Percentiles rank a stretch among this genome's conserved stretches.
These are phyloP conservation scores for Pharnaceum exiguum DNA, from an alignment of 148 eudicot genomes.

Conservation along the genomic window DNA sequence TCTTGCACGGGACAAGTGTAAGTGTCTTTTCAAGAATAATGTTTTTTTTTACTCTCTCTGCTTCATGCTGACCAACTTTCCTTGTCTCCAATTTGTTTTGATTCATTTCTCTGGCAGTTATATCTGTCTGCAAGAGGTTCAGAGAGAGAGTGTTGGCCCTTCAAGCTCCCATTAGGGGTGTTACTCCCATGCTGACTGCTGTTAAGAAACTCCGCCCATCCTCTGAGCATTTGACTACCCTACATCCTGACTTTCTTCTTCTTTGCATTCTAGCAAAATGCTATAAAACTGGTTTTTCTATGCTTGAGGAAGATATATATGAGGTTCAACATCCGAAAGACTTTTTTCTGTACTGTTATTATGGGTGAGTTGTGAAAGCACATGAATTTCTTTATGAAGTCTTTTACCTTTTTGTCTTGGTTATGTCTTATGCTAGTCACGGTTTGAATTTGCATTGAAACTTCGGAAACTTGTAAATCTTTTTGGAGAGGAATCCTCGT, in stretches of 20 bases:
- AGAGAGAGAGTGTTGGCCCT: slow-evolving; percentile 68
- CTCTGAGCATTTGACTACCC: slow-evolving; percentile 69
- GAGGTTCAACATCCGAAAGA: slow-evolving; percentile 89
- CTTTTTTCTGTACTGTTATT: slow-evolving; percentile 80
- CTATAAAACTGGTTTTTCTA: slow-evolving; percentile 59
- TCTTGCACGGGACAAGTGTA: slow-evolving; percentile 86
- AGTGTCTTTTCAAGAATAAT: background rate
- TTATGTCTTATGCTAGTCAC: too few relatives aligned
- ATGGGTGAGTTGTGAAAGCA: slow-evolving; percentile 55
- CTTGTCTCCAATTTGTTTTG: background rate
- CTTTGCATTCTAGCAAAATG: slow-evolving; percentile 78
- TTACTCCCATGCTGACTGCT: slow-evolving; percentile 74
- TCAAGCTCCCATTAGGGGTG: slow-evolving; percentile 73
- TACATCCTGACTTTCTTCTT: slow-evolving; percentile 85
- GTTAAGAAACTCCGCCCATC: slow-evolving; percentile 62
- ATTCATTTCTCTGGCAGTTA: slow-evolving; percentile 41
- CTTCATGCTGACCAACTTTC: background rate
- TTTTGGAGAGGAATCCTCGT: too few relatives aligned
- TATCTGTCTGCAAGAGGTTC: slow-evolving; percentile 72
- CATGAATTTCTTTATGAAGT: too few relatives aligned
- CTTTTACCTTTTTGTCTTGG: too few relatives aligned
- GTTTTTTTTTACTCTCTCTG: background rate
- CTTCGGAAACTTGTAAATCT: too few relatives aligned
- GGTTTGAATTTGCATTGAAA: too few relatives aligned
- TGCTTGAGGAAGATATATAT: slow-evolving; percentile 75